Evolutionary conservation across 2,329 filamentous ascomycete species (phyloP).

Genomic region (Aspergillus melleus): DNA sequence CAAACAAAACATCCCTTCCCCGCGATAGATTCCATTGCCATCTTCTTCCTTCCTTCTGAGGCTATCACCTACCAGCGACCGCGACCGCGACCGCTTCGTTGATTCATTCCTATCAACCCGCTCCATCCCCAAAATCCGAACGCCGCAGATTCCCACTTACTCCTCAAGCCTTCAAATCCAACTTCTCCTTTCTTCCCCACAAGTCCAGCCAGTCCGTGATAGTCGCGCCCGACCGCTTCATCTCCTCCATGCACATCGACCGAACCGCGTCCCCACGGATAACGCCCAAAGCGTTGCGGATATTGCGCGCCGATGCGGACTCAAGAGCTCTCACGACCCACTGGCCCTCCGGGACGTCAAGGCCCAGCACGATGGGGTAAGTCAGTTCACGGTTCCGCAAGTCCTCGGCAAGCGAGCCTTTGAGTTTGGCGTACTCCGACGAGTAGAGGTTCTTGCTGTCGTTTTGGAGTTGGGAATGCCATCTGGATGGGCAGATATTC

Average conservation of each 20-base stretch:
- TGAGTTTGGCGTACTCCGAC: conserved; percentile 22
- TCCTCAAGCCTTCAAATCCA: conserved; percentile 13
- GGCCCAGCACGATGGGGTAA: conserved; percentile 21
- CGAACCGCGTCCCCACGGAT: conserved; percentile 17
- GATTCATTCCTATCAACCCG: too few relatives aligned
- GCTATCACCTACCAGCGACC: too few relatives aligned
- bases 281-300: conserved; percentile 17
- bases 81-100: too few relatives aligned
- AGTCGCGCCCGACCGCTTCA: conserved; percentile 12
- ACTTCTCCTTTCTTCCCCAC: conserved; percentile 27
- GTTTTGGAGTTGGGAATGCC: conserved; percentile 24
- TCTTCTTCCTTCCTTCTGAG: too few relatives aligned
- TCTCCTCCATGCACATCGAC: conserved; percentile 14
- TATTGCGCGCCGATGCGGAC: conserved; percentile 14
- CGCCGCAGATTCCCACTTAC: too few relatives aligned
- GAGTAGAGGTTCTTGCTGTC: conserved; percentile 27
- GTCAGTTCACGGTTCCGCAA: conserved; percentile 21
- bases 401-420: conserved; percentile 21
- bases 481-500: conserved; percentile 9
- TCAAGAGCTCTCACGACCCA: conserved; percentile 17
- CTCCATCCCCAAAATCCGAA: too few relatives aligned
- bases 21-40: too few relatives aligned
- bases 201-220: conserved; percentile 24
- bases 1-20: too few relatives aligned
- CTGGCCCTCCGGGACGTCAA: conserved; percentile 16